Conservation (phyloP, 768 basidiomycete genomes). For the Phlebiopsis flavidoalba region DNA sequence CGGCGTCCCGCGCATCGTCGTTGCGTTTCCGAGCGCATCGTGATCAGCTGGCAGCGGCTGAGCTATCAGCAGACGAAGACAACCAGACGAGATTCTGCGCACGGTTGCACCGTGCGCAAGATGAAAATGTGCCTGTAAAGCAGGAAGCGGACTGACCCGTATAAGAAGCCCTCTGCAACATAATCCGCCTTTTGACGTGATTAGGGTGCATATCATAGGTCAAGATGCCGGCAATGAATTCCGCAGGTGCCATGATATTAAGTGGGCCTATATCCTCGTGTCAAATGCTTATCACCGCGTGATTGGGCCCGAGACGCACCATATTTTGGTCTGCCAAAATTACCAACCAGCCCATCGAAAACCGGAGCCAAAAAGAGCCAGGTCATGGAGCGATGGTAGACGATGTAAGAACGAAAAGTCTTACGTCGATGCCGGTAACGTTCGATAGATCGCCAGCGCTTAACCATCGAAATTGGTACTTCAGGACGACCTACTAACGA, state of each 20-base stretch:
- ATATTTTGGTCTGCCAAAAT: constrained; percentile 45
- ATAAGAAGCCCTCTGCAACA: constrained; percentile 51
- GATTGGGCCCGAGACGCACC: constrained; percentile 48
- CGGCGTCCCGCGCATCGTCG: constrained; percentile 61
- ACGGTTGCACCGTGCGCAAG: not conserved
- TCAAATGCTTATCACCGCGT: not conserved
- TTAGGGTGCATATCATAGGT: constrained; percentile 74
- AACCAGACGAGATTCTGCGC: constrained; percentile 50
- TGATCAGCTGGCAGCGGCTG: constrained; percentile 52
- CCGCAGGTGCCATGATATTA: constrained; percentile 66
- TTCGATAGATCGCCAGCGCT: too few species aligned
- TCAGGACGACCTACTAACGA: too few species aligned
- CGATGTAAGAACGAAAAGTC: constrained; percentile 59
- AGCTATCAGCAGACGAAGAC: constrained; percentile 56
- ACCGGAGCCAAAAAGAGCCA: constrained; percentile 56
- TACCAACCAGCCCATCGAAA: constrained; percentile 48
- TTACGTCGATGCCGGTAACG: too few species aligned
- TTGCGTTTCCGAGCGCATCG: constrained; percentile 57
- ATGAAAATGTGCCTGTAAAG: too few species aligned
- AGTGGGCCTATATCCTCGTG: constrained; percentile 43
- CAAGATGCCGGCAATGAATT: constrained; percentile 45
- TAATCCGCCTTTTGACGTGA: constrained; percentile 36
- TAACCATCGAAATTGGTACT: too few species aligned
- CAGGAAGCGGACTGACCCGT: constrained; percentile 43
- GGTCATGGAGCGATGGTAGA: constrained; percentile 70